These are phyloP conservation scores for Paecilomyces sp. DNA, from an alignment of 2,329 filamentous ascomycete genomes.

Conservation along the genomic window DNA sequence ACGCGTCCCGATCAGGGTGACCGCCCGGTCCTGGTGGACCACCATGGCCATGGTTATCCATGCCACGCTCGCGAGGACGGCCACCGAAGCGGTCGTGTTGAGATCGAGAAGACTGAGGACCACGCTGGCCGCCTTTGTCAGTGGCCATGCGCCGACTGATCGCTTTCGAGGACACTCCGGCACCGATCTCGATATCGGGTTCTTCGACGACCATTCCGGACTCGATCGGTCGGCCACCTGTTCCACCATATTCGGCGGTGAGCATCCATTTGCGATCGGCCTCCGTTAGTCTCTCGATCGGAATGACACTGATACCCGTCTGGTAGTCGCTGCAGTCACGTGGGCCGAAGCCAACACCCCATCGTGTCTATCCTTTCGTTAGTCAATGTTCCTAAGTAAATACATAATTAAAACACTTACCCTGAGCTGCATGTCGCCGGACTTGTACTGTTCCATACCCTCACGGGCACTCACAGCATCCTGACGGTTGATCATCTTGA, in stretches of 20 bases:
- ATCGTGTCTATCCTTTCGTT: conserved; percentile 63
- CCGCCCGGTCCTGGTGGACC: conserved; percentile 16
- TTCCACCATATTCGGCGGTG: conserved; percentile 87
- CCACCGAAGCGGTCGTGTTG: conserved; percentile 19
- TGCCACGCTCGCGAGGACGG: conserved; percentile 24
- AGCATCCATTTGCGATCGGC: conserved; percentile 97
- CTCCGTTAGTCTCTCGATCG: conserved; percentile 85
- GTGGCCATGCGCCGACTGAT: conserved; percentile 47
- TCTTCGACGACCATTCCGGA: conserved; percentile 87
- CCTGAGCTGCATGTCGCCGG: conserved; percentile 64
- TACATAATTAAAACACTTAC: conserved; percentile 40
- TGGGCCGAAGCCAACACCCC: conserved; percentile 95
- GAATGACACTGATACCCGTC: conserved; percentile 86
- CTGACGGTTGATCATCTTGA: conserved; percentile 90
- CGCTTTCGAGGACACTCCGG: conserved; percentile 87
- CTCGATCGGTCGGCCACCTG: conserved; percentile 73
- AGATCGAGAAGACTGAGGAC: conserved; percentile 40
- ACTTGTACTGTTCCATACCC: conserved; percentile 74
- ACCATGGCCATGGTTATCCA: conserved; percentile 19
- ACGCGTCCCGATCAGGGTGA: conserved; percentile 27
- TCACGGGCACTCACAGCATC: conserved; percentile 79
- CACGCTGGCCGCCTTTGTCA: conserved; percentile 43
- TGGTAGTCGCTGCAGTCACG: conserved; percentile 95
- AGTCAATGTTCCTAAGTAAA: conserved; percentile 9
- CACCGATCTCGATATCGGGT: conserved; percentile 96